Evolutionary conservation across 306 rosid species (phyloP).

Genomic region (Quercus parvula): DNA sequence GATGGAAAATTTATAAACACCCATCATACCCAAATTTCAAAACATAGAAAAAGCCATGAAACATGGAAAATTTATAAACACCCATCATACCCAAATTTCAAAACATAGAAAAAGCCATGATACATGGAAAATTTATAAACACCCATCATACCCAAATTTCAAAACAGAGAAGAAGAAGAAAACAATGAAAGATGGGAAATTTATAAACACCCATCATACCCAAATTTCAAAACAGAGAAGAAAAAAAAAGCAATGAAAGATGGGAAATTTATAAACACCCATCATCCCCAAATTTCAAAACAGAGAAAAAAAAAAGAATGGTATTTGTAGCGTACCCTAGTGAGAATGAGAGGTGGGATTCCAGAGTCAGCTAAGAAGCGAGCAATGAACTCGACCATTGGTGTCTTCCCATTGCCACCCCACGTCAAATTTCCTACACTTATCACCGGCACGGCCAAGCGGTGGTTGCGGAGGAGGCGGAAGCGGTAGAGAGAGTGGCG

Average conservation of each 20-base stretch:
- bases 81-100: not conserved
- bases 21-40: not conserved
- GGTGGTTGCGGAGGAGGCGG: constrained; percentile 42
- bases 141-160: not conserved
- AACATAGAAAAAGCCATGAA: not conserved
- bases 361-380: constrained; percentile 48
- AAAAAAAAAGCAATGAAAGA: too few relatives aligned
- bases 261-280: not conserved
- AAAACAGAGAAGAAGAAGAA: not conserved
- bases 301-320: not conserved
- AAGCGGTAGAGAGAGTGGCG: constrained; percentile 55
- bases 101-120: not conserved
- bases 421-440: constrained; percentile 93
- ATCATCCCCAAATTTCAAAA: not conserved
- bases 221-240: not conserved
- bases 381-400: constrained; percentile 89
- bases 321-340: constrained; percentile 46
- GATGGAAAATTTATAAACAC: not conserved
- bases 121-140: not conserved
- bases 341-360: constrained; percentile 73
- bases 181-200: not conserved
- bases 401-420: constrained; percentile 98
- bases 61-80: not conserved
- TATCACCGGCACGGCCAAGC: constrained; percentile 72
- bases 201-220: not conserved